Conservation (phyloP, 805 yeast species). For the Candida sphagnicola region DNA sequence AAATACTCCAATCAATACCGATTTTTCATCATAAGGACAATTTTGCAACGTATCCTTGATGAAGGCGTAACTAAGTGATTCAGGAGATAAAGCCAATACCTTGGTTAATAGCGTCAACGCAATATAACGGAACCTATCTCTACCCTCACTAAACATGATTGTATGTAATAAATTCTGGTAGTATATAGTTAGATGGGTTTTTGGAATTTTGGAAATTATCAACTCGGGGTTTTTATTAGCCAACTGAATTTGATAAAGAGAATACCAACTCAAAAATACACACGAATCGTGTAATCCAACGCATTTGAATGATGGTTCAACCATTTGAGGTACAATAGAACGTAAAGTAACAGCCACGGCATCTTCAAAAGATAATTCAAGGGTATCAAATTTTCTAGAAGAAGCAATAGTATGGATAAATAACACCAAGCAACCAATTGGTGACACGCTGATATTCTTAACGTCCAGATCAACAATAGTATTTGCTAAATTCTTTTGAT, state of each 20-base stretch:
- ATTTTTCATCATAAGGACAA: conserved; percentile 63
- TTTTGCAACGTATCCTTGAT: conserved; percentile 58
- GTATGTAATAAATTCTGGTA: conserved; percentile 27
- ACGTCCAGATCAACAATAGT: conserved; percentile 23
- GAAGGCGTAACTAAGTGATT: conserved; percentile 54
- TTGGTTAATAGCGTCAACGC: conserved; percentile 62
- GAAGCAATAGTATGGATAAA: conserved; percentile 15
- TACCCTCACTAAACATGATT: conserved; percentile 10
- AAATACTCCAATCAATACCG: conserved; percentile 61
- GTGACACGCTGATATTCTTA: conserved; percentile 24
- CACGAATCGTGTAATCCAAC: conserved; percentile 23
- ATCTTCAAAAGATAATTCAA: conserved; percentile 16
- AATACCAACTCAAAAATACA: conserved; percentile 37
- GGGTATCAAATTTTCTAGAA: conserved; percentile 12
- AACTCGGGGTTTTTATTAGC: conserved; percentile 17
- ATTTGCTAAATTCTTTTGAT: conserved; percentile 29
- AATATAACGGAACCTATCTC: conserved; percentile 34
- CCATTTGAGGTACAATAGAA: conserved; percentile 31
- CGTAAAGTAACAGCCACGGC: conserved; percentile 23
- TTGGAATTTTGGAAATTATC: conserved; percentile 29
- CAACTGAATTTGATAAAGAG: conserved; percentile 18
- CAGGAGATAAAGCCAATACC: conserved; percentile 55
- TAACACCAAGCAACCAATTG: conserved; percentile 22
- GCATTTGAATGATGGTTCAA: conserved; percentile 19
- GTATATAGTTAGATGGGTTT: conserved; percentile 23